phyloP scores from a whole-genome alignment of 2,329 filamentous ascomycete species.

The Colletotrichum orchidophilum region DNA sequence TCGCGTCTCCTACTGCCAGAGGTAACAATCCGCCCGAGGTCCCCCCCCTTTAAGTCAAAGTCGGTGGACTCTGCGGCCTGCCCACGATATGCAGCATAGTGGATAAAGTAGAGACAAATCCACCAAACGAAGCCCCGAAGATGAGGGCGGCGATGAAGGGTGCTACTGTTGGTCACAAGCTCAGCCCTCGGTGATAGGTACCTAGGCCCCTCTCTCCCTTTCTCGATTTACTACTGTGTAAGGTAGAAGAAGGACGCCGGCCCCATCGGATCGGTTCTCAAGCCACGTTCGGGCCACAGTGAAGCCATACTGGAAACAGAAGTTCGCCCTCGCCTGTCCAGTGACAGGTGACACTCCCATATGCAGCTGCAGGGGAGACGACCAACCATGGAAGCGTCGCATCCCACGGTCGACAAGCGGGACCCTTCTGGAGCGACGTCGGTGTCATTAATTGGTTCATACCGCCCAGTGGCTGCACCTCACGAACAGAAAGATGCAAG shows the following conservation, averaged over 20 bases:
- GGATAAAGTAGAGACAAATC: neutral
- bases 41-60: neutral
- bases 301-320: constrained; percentile 30
- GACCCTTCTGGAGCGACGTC: constrained; percentile 18
- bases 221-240: neutral
- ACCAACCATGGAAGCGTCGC: constrained; percentile 19
- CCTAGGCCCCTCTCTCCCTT: neutral
- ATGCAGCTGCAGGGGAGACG: constrained; percentile 29
- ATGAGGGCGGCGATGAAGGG: neutral
- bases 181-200: neutral
- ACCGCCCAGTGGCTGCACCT: constrained; percentile 26
- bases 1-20: neutral
- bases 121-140: constrained; percentile 16
- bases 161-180: constrained; percentile 25
- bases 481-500: constrained; percentile 24
- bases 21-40: neutral
- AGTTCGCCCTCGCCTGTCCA: constrained; percentile 14
- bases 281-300: constrained; percentile 19
- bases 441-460: constrained; percentile 25
- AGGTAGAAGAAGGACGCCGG: constrained; percentile 7
- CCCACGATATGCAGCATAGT: constrained; percentile 12
- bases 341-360: constrained; percentile 27
- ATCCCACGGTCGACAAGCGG: constrained; percentile 15
- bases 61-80: neutral
- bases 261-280: constrained; percentile 28